Evolutionary conservation across 2,329 filamentous ascomycete genomes (phyloP), one percentile per base, ranked within the genome.

Genomic region (Trichophyton verrucosum): DNA sequence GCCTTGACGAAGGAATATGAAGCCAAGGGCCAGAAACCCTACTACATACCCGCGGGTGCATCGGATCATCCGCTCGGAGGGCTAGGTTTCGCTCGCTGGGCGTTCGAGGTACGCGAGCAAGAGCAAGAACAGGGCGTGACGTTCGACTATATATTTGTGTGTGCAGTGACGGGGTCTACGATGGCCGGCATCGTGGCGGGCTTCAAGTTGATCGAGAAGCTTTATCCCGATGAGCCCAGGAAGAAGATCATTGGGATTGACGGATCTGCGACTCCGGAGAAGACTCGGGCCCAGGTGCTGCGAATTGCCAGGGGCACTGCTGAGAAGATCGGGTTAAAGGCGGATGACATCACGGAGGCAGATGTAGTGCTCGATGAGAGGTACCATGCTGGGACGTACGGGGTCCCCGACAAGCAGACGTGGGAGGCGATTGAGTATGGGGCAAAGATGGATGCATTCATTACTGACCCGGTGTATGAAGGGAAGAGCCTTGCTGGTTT

Each of bases 381-480:
- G 63, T 89, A 86, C 68, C 85, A 88, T 70, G 87, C 80, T 17
- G 84, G 84, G 6, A 74, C 80, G 5, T 89, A 89, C 70, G 87
- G 86, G 1, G 78, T 88, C 61, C 84, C 86, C 0, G 84, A 87
- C 65, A 74, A 82, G 69, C 75, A 76, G 66, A 89, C 86, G 1
- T 78, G 86, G 57, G 83, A 83, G 36, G 86, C 86, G 0, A 89
- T 89, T 69, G 81, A 80, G 70, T 84, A 87, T 68, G 84, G 83
- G 3, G 86, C 86, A 0, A 71, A 76, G 62, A 87, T 82, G 0
- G 87, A 89, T 74, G 86, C 81, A 0, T 85, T 89, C 66, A 86
- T 89, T 64, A 89, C 86, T 0, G 86, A 89, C 68, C 86, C 86
- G 0, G 86, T 89, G 1, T 89, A 89, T 67, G 86, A 88, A 73